Conservation (phyloP, 108 stramenopile species). For the Cyclotella cryptica region DNA sequence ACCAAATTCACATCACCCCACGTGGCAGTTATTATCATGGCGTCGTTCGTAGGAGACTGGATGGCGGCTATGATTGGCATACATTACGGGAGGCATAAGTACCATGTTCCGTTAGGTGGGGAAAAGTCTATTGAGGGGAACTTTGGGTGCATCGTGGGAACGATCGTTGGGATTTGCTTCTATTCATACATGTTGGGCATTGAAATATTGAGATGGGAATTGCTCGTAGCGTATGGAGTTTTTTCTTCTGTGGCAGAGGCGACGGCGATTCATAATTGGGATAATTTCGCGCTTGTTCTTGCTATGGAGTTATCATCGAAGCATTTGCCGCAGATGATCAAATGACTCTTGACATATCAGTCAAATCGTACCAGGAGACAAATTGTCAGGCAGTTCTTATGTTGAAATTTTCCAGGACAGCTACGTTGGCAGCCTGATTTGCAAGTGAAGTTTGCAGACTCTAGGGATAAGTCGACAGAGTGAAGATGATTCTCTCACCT, state of each 20-base stretch:
- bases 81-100: slow-evolving; percentile 68
- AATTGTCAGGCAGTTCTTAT: not conserved
- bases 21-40: slow-evolving; percentile 61
- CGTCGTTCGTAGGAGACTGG: slow-evolving; percentile 71
- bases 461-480: too few relatives aligned
- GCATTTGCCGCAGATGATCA: slow-evolving; percentile 15
- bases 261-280: slow-evolving; percentile 66
- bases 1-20: slow-evolving; percentile 58
- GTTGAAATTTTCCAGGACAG: too few relatives aligned
- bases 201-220: slow-evolving; percentile 52
- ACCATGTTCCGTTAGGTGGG: slow-evolving; percentile 63
- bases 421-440: not conserved
- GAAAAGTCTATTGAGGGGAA: slow-evolving; percentile 81
- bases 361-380: too few relatives aligned
- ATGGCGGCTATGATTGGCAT: slow-evolving; percentile 68
- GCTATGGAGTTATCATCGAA: slow-evolving; percentile 48
- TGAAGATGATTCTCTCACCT: too few relatives aligned
- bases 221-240: slow-evolving; percentile 56
- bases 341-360: not conserved
- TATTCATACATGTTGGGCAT: slow-evolving; percentile 62
- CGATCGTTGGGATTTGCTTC: slow-evolving; percentile 62
- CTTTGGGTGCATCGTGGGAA: slow-evolving; percentile 74
- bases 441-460: not conserved
- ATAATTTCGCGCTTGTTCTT: slow-evolving; percentile 69
- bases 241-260: slow-evolving; percentile 78